A percentile compares a stretch with the other conserved stretches of the same genome.
Conservation (phyloP, 2,329 filamentous ascomycete species). For the Cladobotryum protrusum region DNA sequence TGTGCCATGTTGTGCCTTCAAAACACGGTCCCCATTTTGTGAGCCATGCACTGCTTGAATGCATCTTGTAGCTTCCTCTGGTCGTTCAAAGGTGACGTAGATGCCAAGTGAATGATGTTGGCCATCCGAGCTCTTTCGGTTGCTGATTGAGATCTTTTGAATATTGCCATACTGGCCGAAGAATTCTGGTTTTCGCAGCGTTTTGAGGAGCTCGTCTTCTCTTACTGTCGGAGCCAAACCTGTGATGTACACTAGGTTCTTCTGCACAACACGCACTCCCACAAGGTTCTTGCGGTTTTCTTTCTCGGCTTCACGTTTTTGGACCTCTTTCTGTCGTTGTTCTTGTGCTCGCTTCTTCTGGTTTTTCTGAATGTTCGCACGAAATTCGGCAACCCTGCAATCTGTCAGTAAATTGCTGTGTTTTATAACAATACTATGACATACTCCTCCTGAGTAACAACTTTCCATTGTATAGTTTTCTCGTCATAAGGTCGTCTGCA, state of each 20-base stretch:
- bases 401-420: constrained; percentile 7
- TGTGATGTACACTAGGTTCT: constrained; percentile 97
- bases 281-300: constrained; percentile 94
- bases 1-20: constrained; percentile 77
- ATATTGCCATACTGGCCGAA: constrained; percentile 99
- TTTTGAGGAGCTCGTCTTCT: constrained; percentile 88
- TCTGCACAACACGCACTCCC: constrained; percentile 92
- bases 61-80: constrained; percentile 82
- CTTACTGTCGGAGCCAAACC: constrained; percentile 86
- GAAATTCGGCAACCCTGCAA: constrained; percentile 63
- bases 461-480: constrained; percentile 94
- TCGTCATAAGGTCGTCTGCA: constrained; percentile 94
- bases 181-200: constrained; percentile 82
- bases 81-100: constrained; percentile 95
- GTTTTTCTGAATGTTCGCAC: constrained; percentile 75
- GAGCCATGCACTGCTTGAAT: constrained; percentile 91
- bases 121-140: constrained; percentile 70
- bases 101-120: constrained; percentile 88
- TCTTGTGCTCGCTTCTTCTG: constrained; percentile 84
- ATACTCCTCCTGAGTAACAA: constrained; percentile 91
- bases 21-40: constrained; percentile 76
- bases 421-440: constrained; percentile 27
- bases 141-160: constrained; percentile 97
- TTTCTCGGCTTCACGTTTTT: constrained; percentile 93
- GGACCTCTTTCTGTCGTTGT: constrained; percentile 84